These are phyloP conservation scores for Salix caprea DNA, from an alignment of 345 rosid genomes.

Conservation along the genomic window DNA sequence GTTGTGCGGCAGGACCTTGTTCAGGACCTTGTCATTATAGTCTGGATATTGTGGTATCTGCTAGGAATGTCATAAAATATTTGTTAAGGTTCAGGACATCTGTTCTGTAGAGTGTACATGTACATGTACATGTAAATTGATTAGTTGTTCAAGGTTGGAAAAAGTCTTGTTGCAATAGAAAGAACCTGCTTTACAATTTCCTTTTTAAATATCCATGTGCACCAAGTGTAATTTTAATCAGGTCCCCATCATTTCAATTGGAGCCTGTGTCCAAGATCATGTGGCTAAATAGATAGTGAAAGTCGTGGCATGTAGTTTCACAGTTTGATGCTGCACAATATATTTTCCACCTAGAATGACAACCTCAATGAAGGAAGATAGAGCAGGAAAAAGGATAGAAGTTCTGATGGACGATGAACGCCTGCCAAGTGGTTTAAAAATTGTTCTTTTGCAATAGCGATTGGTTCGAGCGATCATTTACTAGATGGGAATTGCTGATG, in stretches of 20 bases:
- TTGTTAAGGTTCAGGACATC: background rate
- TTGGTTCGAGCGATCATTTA: background rate
- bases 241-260: background rate
- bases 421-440: background rate
- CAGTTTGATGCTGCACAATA: background rate
- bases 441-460: background rate
- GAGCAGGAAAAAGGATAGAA: background rate
- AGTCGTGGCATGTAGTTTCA: background rate
- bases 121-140: no score
- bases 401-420: background rate
- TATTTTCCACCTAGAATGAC: background rate
- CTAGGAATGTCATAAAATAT: background rate
- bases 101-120: background rate
- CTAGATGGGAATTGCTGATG: background rate
- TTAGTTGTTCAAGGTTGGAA: background rate
- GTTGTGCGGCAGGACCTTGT: background rate
- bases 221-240: background rate
- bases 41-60: background rate
- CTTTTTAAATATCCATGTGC: background rate
- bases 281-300: background rate
- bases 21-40: background rate
- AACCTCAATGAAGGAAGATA: background rate
- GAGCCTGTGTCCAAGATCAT: background rate
- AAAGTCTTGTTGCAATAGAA: background rate
- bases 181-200: background rate